A percentile compares a stretch with the other conserved stretches of the same genome.
Evolutionary conservation across 2,329 filamentous ascomycete species (phyloP).

Genomic region (Aspergillus sp.): DNA sequence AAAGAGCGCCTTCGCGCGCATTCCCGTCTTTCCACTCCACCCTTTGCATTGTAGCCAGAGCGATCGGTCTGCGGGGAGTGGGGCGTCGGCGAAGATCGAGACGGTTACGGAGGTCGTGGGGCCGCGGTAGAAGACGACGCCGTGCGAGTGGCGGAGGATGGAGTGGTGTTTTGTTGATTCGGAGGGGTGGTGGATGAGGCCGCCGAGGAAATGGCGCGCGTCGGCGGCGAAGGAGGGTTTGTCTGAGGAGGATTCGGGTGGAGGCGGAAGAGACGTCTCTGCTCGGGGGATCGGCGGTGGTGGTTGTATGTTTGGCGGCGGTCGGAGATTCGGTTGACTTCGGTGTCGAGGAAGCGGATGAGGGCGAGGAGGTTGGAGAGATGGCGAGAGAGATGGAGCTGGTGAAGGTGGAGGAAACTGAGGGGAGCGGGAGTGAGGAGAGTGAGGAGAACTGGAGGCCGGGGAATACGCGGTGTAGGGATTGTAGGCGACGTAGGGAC

Average conservation of each 20-base stretch:
- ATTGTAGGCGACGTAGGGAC: neutral
- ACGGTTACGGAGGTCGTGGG: conserved; percentile 66
- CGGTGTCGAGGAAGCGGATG: conserved; percentile 12
- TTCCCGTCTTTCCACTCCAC: conserved; percentile 70
- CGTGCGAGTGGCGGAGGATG: conserved; percentile 68
- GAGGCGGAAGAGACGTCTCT: conserved; percentile 12
- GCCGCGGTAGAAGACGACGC: conserved; percentile 69
- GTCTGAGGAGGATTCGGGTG: conserved; percentile 23
- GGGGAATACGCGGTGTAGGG: neutral
- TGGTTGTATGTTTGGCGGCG: neutral
- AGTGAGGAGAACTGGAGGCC: neutral
- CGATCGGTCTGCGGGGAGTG: conserved; percentile 61
- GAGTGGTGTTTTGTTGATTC: conserved; percentile 70
- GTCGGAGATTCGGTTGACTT: conserved; percentile 11
- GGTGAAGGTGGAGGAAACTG: neutral
- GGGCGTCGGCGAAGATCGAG: conserved; percentile 65
- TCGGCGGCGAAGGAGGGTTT: conserved; percentile 49
- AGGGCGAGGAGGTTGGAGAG: conserved; percentile 11
- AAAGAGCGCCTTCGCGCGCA: conserved; percentile 67
- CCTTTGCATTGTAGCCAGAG: conserved; percentile 72
- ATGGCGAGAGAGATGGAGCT: neutral
- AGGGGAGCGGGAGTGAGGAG: neutral
- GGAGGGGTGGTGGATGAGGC: conserved; percentile 65
- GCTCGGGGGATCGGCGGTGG: conserved; percentile 8
- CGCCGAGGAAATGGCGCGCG: conserved; percentile 68